Percentiles rank a stretch among this genome's conserved stretches.
Evolutionary conservation across 495 filamentous ascomycete genomes (phyloP).

Genomic region (Annulohypoxylon bovei): DNA sequence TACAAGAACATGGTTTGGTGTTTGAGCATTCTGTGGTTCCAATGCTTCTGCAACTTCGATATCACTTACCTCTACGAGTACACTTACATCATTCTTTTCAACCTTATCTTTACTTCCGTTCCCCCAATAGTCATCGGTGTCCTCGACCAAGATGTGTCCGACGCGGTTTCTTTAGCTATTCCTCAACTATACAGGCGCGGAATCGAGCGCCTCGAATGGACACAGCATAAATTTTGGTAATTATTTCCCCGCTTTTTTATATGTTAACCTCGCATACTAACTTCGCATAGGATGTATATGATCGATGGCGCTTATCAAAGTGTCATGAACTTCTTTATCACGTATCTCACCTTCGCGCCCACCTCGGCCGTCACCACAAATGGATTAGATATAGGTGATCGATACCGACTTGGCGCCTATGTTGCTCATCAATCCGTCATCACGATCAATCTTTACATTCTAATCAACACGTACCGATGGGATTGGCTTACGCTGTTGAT

Average conservation of each 20-base stretch:
- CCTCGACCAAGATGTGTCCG: slow-evolving; percentile 95
- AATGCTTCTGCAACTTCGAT: slow-evolving; percentile 94
- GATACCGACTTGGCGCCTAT: slow-evolving; percentile 82
- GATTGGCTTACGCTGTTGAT: slow-evolving; percentile 93
- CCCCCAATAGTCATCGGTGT: slow-evolving; percentile 97
- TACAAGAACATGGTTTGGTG: slow-evolving; percentile 99
- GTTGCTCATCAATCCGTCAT: slow-evolving; percentile 81
- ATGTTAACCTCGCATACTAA: slow-evolving; percentile 42
- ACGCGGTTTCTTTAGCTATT: slow-evolving; percentile 91
- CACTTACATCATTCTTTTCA: slow-evolving; percentile 95
- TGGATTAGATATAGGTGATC: slow-evolving; percentile 78
- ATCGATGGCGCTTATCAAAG: slow-evolving; percentile 94
- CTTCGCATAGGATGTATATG: slow-evolving; percentile 83
- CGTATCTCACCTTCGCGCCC: slow-evolving; percentile 77
- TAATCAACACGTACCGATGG: slow-evolving; percentile 97
- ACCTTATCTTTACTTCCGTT: slow-evolving; percentile 95
- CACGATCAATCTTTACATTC: slow-evolving; percentile 90
- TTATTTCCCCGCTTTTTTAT: slow-evolving; percentile 33
- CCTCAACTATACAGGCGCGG: slow-evolving; percentile 95
- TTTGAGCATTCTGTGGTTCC: slow-evolving; percentile 97
- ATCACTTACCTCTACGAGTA: slow-evolving; percentile 97
- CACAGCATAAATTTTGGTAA: slow-evolving; percentile 95
- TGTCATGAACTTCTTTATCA: slow-evolving; percentile 90
- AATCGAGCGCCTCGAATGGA: slow-evolving; percentile 98
- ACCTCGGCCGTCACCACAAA: slow-evolving; percentile 72